Evolutionary conservation across 2,329 filamentous ascomycete genomes (phyloP), one percentile per base, ranked within the genome.

Genomic region (Didymella exigua): DNA sequence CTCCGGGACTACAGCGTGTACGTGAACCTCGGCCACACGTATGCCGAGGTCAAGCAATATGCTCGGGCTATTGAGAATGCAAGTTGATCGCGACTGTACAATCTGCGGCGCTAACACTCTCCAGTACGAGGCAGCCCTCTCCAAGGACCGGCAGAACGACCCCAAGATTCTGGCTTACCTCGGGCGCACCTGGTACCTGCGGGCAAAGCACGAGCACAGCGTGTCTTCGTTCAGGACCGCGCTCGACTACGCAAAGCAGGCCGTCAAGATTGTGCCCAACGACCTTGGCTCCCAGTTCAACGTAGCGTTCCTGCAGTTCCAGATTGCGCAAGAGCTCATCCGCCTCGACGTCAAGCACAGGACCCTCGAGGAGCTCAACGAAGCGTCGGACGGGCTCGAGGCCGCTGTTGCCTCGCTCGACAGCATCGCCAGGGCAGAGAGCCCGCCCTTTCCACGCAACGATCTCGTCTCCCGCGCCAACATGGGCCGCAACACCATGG

Each of bases 211-310:
- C 53, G 88, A 90, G 66, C 83, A 84, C 69, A 85, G 77, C 58
- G 73, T 88, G 23, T 71, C 80, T n/a, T 81, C 83, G 11, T 85
- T 86, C 77, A 87, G 86, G 69, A 85, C 81, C 26, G 82, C 85
- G 2, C 77, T 90, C 27, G 84, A 87, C 34, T 86, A 86, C 66
- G 84, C 86, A 13, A 79, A 82, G 55, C 83, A 83, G 84, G 91
- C 93, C 23, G 84, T 96, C 16, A 84, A 86, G 50, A 84, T 89
- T 49, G 87, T 90, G 1, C 90, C 92, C 0, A 89, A 95, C 4
- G 91, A 96, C 67, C 83, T 93, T 26, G 91, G 96, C 75, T 91
- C 95, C 75, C 91, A 95, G 74, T 99, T 99, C 83, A 99, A 99
- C 69, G 90, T 99, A 24, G 95, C 95, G 0, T 99, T 97, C 70